Conservation (phyloP, 805 yeast species). For the Saccharomyces mikatae region DNA sequence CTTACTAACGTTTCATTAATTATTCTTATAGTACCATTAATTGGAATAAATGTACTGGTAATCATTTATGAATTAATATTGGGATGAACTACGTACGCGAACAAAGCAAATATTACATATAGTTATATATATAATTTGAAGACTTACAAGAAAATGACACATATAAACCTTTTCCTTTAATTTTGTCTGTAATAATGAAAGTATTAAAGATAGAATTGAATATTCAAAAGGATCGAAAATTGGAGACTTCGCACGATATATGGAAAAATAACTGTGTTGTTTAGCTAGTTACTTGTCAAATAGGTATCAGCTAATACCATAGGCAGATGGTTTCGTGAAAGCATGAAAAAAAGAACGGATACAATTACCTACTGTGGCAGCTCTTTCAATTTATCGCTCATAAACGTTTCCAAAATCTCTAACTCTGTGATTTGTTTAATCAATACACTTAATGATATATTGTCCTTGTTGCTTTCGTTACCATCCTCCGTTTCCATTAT, state of each 20-base stretch:
- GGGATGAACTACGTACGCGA: slow-evolving; percentile 36
- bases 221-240: background rate
- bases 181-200: background rate
- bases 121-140: background rate
- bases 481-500: background rate
- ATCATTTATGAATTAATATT: slow-evolving; percentile 62
- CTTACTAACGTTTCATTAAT: background rate
- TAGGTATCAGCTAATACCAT: background rate
- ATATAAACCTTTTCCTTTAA: background rate
- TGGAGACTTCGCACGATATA: background rate
- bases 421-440: slow-evolving; percentile 8
- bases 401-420: slow-evolving; percentile 5
- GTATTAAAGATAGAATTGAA: background rate
- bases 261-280: background rate
- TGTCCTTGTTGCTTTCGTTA: background rate
- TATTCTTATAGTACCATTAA: slow-evolving; percentile 47
- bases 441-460: slow-evolving; percentile 3
- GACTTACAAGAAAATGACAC: background rate
- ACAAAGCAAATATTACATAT: background rate
- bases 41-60: slow-evolving; percentile 56
- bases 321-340: background rate
- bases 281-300: background rate
- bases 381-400: slow-evolving; percentile 1
- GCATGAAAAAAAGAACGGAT: background rate
- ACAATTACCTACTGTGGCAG: background rate